Conservation (phyloP, 495 filamentous ascomycete genomes). For the Penicillium soppii region DNA sequence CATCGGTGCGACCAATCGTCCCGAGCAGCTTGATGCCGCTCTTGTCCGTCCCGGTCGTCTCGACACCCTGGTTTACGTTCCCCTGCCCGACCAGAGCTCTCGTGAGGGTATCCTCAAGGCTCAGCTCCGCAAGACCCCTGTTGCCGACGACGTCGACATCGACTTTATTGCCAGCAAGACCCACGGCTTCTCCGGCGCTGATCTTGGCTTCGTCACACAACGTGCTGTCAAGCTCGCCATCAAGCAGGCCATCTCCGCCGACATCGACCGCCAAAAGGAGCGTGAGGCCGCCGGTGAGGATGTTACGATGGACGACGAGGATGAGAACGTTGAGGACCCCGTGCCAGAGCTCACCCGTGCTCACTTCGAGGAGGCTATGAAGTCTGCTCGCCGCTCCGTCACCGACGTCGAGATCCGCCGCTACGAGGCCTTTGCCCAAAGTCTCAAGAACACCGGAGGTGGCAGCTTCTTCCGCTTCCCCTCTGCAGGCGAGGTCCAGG, state of each 20-base stretch:
- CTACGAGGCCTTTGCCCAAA: constrained; percentile 98
- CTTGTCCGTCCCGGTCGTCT: constrained; percentile 98
- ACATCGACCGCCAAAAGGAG: constrained; percentile 85
- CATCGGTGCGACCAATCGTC: constrained; percentile 97
- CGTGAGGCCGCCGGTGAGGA: constrained; percentile 83
- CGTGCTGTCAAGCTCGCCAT: constrained; percentile 99
- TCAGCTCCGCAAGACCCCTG: constrained; percentile 97
- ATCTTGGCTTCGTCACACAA: constrained; percentile 98
- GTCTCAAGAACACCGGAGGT: constrained; percentile 95
- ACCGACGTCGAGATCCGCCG: constrained; percentile 94
- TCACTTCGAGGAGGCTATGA: constrained; percentile 99
- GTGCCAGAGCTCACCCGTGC: constrained; percentile 95
- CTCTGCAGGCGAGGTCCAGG: constrained; percentile 59
- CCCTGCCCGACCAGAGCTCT: constrained; percentile 85
- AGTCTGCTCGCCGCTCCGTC: constrained; percentile 86
- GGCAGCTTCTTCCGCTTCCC: constrained; percentile 98
- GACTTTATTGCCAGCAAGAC: constrained; percentile 93
- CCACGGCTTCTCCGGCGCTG: constrained; percentile 98
- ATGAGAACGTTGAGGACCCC: constrained; percentile 82
- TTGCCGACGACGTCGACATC: constrained; percentile 82
- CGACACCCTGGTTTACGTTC: constrained; percentile 96
- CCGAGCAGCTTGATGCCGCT: constrained; percentile 96
- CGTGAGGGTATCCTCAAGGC: constrained; percentile 89
- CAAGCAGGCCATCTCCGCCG: constrained; percentile 88
- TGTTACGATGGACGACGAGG: constrained; percentile 73